Conservation (phyloP, 1,139 yeast species). For the Scheffersomyces lignicola region DNA sequence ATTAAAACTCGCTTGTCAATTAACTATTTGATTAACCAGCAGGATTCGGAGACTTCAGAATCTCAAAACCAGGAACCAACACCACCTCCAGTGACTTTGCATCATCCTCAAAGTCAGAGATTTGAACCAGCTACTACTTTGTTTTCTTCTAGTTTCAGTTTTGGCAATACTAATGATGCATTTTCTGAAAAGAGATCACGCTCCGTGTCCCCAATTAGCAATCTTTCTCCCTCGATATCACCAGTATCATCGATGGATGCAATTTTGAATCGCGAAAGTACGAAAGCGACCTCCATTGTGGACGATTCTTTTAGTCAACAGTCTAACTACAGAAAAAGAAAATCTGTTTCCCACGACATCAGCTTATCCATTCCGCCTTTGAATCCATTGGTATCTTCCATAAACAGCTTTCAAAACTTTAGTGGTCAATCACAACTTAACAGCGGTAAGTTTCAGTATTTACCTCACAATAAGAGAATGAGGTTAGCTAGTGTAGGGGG, state of each 20-base stretch:
- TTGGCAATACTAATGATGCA: not conserved
- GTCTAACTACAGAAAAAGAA: slow-evolving; percentile 3
- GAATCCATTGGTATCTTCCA: slow-evolving; percentile 33
- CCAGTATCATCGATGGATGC: slow-evolving; percentile 6
- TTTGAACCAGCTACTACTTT: not conserved
- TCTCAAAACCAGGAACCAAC: not conserved
- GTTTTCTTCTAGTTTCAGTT: not conserved
- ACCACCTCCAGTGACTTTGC: slow-evolving; percentile 2
- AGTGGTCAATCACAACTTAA: slow-evolving; percentile 7
- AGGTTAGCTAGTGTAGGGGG: slow-evolving; percentile 44
- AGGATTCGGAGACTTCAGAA: not conserved
- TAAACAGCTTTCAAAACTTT: slow-evolving; percentile 26
- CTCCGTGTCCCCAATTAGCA: slow-evolving; percentile 24
- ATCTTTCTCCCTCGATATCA: slow-evolving; percentile 6
- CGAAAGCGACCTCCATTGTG: slow-evolving; percentile 10
- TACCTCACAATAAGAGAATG: slow-evolving; percentile 54
- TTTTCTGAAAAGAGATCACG: slow-evolving; percentile 17
- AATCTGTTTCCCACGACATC: not conserved
- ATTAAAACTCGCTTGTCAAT: slow-evolving; percentile 14
- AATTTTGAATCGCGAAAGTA: slow-evolving; percentile 9
- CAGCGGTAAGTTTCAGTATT: slow-evolving; percentile 28
- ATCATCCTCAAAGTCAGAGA: not conserved
- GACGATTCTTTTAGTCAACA: slow-evolving; percentile 11
- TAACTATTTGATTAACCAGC: slow-evolving; percentile 18
- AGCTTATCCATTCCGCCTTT: slow-evolving; percentile 32